These are phyloP conservation scores for Purshia tridentata DNA, from an alignment of 306 rosid genomes.

Conservation along the genomic window DNA sequence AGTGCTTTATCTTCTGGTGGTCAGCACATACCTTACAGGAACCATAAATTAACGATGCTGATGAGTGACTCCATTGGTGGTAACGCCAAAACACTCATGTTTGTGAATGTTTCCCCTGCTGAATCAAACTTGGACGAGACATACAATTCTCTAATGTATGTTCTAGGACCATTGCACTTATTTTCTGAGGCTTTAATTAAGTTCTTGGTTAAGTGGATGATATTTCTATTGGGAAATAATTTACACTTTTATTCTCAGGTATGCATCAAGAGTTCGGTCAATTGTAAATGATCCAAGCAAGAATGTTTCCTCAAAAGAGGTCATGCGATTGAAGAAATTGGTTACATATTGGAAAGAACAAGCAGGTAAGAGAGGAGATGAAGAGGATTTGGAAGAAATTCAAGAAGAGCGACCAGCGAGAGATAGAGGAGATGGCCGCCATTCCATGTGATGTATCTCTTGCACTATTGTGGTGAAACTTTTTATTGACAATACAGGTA, in stretches of 20 bases:
- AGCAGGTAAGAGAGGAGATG: conserved; percentile 81
- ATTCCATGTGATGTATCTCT: conserved; percentile 50
- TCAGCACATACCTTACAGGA: conserved; percentile 90
- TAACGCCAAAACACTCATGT: conserved; percentile 94
- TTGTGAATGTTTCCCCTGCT: conserved; percentile 84
- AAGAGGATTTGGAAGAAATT: conserved; percentile 85
- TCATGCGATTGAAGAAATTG: conserved; percentile 70
- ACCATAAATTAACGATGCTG: conserved; percentile 91
- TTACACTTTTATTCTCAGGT: conserved; percentile 42
- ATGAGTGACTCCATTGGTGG: conserved; percentile 99
- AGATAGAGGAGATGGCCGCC: conserved; percentile 65
- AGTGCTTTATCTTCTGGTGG: conserved; percentile 83
- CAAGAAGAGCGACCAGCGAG: conserved; percentile 55
- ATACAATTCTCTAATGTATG: conserved; percentile 83
- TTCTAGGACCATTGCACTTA: neutral
- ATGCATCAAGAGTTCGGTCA: conserved; percentile 88
- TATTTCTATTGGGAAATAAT: neutral
- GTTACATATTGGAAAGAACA: conserved; percentile 91
- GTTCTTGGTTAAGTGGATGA: neutral
- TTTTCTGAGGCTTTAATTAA: neutral
- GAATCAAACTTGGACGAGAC: conserved; percentile 92
- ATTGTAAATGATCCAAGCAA: conserved; percentile 94
- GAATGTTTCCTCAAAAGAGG: conserved; percentile 79
- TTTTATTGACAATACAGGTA: neutral
- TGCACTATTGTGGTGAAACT: neutral